Conservation (phyloP, 176 grass and related monocot species). For the Paspalum notatum region DNA sequence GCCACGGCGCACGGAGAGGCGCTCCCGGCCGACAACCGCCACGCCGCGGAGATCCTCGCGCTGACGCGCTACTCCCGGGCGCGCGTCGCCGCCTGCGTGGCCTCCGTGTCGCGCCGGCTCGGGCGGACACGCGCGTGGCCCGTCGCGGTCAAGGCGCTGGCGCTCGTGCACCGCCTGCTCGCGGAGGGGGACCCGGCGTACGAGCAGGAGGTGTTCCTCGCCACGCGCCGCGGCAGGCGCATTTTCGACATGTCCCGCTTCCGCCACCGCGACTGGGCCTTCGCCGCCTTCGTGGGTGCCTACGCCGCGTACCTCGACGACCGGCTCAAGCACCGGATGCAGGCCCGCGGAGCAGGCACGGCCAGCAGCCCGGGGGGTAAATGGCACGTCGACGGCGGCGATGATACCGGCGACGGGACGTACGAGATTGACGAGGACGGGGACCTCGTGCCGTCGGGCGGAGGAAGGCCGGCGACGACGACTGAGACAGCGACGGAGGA, state of each 20-base stretch:
- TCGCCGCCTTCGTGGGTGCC: constrained; percentile 63
- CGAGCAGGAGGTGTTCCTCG: constrained; percentile 75
- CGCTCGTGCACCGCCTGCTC: constrained; percentile 72
- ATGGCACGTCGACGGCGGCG: not conserved
- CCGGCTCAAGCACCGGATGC: constrained; percentile 68
- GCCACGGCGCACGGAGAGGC: constrained; percentile 69
- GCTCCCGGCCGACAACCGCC: constrained; percentile 50
- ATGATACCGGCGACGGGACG: constrained; percentile 15
- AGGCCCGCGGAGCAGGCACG: constrained; percentile 14
- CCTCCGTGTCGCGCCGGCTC: constrained; percentile 62
- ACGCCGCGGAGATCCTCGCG: constrained; percentile 67
- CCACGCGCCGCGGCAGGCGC: constrained; percentile 52
- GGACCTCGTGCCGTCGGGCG: not conserved
- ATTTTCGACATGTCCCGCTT: constrained; percentile 74
- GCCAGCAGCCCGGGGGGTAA: not conserved
- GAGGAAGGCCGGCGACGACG: not conserved
- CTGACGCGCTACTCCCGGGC: constrained; percentile 69
- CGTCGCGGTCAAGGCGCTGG: constrained; percentile 74
- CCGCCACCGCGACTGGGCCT: constrained; percentile 54
- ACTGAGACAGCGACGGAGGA: constrained; percentile 43
- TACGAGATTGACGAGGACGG: constrained; percentile 9
- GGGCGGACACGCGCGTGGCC: constrained; percentile 53
- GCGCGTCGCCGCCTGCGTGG: constrained; percentile 60
- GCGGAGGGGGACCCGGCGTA: constrained; percentile 66
- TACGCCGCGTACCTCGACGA: constrained; percentile 75